Conservation (phyloP, 2,329 filamentous ascomycete genomes). For the Aureobasidium sp. region DNA sequence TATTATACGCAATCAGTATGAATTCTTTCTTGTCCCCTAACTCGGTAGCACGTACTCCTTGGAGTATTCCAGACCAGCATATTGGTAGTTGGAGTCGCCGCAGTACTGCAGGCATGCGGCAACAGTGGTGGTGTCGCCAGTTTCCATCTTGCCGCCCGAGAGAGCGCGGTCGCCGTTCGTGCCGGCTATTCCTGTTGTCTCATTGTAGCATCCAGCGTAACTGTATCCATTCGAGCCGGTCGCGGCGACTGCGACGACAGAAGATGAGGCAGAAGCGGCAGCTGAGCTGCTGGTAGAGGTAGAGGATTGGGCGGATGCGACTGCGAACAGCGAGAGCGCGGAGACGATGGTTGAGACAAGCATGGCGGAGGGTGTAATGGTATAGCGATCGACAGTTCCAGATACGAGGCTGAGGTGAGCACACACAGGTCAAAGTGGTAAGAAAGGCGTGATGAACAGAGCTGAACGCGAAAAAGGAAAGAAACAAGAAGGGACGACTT, state of each 20-base stretch:
- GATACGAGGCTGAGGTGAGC: not conserved
- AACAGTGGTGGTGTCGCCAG: conserved; percentile 43
- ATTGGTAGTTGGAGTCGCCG: conserved; percentile 31
- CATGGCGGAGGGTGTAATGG: not conserved
- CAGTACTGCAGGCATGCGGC: conserved; percentile 46
- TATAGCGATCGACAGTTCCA: not conserved
- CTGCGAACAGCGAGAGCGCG: conserved; percentile 13
- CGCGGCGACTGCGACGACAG: conserved; percentile 16
- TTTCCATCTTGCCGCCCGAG: conserved; percentile 33
- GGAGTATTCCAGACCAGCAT: conserved; percentile 48
- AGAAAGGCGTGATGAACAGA: not conserved
- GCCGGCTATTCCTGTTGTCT: conserved; percentile 37
- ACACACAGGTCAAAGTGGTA: not conserved
- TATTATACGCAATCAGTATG: not conserved
- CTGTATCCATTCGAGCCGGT: conserved; percentile 29
- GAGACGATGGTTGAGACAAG: conserved; percentile 10
- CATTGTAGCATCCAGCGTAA: conserved; percentile 53
- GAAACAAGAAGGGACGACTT: not conserved
- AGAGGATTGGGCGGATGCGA: conserved; percentile 20
- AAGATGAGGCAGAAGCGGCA: conserved; percentile 19
- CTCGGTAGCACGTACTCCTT: conserved; percentile 34
- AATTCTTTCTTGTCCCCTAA: not conserved
- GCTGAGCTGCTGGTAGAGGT: conserved; percentile 21
- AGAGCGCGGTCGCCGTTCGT: conserved; percentile 40
- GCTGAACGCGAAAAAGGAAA: not conserved